A percentile compares a stretch with the other conserved stretches of the same genome.
These are phyloP conservation scores for Heimioporus sp. DNA, from an alignment of 768 basidiomycete species.

Conservation along the genomic window DNA sequence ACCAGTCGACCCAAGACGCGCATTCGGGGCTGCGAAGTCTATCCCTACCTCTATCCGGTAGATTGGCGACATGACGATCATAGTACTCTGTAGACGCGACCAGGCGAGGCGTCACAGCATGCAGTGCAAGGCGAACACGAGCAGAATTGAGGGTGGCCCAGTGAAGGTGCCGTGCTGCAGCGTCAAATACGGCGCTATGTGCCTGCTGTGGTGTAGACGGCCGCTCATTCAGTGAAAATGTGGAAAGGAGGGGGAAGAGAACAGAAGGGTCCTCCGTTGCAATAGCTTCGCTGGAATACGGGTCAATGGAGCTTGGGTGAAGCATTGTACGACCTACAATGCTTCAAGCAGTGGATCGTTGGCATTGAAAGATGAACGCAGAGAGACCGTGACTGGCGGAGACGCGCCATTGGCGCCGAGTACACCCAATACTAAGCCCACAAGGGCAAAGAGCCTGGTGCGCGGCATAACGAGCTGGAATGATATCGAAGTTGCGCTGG, in stretches of 20 bases:
- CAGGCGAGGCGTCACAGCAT: constrained; percentile 75
- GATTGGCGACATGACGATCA: constrained; percentile 32
- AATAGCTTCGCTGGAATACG: constrained; percentile 69
- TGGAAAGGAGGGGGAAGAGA: constrained; percentile 72
- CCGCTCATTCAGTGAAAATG: constrained; percentile 52
- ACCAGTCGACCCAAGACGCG: constrained; percentile 84
- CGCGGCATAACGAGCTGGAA: constrained; percentile 12
- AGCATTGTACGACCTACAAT: constrained; percentile 18
- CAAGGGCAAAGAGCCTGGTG: constrained; percentile 12
- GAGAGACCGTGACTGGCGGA: constrained; percentile 29
- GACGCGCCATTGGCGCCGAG: constrained; percentile 22
- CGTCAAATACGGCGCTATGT: constrained; percentile 39
- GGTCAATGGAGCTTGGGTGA: constrained; percentile 1
- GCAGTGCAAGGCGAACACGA: constrained; percentile 72
- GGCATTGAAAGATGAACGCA: constrained; percentile 27
- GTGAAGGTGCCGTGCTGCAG: constrained; percentile 44
- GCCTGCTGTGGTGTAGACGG: constrained; percentile 44
- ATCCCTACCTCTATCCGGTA: constrained; percentile 21
- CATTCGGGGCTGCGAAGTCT: constrained; percentile 36
- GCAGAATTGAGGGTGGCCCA: constrained; percentile 52
- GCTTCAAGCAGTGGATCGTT: constrained; percentile 30
- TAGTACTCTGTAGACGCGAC: constrained; percentile 85
- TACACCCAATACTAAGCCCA: constrained; percentile 13
- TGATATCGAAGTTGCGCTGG: not conserved
- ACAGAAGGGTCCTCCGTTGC: constrained; percentile 65